These are phyloP conservation scores for Pseudogymnoascus sp. DNA, from an alignment of 2,329 filamentous ascomycete species.

Conservation along the genomic window DNA sequence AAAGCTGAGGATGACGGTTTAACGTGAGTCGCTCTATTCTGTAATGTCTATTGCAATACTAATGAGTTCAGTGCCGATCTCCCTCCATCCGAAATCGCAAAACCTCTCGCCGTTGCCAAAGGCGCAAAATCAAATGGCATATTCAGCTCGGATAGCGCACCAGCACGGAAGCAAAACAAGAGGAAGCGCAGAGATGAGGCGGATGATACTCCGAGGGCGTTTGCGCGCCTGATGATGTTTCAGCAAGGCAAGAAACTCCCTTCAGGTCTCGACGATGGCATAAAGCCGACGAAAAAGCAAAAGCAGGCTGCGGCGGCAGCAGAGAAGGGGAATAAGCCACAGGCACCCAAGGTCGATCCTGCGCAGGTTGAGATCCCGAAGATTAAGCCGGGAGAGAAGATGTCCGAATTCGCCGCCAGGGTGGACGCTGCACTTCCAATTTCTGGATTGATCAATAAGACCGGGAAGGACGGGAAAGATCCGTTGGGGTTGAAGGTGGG, in stretches of 20 bases:
- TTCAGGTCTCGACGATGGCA: constrained; percentile 66
- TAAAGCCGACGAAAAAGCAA: constrained; percentile 30
- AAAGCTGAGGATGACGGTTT: constrained; percentile 47
- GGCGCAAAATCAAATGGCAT: constrained; percentile 32
- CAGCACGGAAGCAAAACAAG: constrained; percentile 34
- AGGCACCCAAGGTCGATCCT: constrained; percentile 17
- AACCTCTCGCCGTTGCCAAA: constrained; percentile 45
- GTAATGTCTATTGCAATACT: not conserved
- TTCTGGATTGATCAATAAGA: constrained; percentile 58
- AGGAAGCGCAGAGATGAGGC: constrained; percentile 39
- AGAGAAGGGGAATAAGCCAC: constrained; percentile 19
- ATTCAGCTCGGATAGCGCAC: constrained; percentile 28
- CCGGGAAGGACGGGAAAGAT: constrained; percentile 51
- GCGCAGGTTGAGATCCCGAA: constrained; percentile 43
- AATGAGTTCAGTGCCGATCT: constrained; percentile 34
- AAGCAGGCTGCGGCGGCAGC: constrained; percentile 22
- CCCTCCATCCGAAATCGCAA: constrained; percentile 37
- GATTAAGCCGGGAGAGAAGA: constrained; percentile 75
- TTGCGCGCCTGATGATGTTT: constrained; percentile 75
- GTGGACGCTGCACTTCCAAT: constrained; percentile 82
- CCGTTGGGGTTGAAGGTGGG: constrained; percentile 58
- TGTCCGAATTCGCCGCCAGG: constrained; percentile 73
- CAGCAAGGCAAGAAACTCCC: constrained; percentile 53
- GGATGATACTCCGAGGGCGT: constrained; percentile 83
- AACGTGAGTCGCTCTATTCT: constrained; percentile 37